Conservation (phyloP, 2,329 filamentous ascomycete species). For the Curvularia spicifera region DNA sequence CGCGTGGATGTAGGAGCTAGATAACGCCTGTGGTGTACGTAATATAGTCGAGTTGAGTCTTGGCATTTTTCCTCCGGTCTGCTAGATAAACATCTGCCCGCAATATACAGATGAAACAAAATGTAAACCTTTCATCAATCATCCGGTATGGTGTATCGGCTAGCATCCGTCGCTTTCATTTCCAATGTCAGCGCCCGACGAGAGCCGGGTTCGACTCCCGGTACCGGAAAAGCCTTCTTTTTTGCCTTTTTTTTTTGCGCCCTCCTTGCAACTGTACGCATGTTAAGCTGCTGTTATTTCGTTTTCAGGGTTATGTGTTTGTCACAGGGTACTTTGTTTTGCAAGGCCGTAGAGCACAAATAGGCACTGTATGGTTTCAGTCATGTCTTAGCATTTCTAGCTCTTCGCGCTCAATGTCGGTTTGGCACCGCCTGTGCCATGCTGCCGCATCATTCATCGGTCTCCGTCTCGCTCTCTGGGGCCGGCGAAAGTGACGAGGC, state of each 20-base stretch:
- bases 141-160: constrained; percentile 31
- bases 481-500: constrained; percentile 33
- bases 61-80: too few species aligned
- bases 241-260: not conserved
- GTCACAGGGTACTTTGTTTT: not conserved
- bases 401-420: too few species aligned
- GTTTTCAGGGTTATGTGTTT: too few species aligned
- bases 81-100: too few species aligned
- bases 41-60: too few species aligned
- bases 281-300: too few species aligned
- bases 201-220: constrained; percentile 33
- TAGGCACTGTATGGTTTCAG: too few species aligned
- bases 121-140: constrained; percentile 1
- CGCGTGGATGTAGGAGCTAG: too few species aligned
- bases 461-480: constrained; percentile 32
- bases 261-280: too few species aligned
- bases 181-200: constrained; percentile 24
- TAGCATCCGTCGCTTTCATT: constrained; percentile 34
- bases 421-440: not conserved
- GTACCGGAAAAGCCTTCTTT: constrained; percentile 21
- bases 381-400: too few species aligned
- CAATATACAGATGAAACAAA: too few species aligned
- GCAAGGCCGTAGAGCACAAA: not conserved
- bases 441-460: not conserved
- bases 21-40: too few species aligned